Conservation (phyloP, 805 yeast genomes). For the Saturnispora hagleri region DNA sequence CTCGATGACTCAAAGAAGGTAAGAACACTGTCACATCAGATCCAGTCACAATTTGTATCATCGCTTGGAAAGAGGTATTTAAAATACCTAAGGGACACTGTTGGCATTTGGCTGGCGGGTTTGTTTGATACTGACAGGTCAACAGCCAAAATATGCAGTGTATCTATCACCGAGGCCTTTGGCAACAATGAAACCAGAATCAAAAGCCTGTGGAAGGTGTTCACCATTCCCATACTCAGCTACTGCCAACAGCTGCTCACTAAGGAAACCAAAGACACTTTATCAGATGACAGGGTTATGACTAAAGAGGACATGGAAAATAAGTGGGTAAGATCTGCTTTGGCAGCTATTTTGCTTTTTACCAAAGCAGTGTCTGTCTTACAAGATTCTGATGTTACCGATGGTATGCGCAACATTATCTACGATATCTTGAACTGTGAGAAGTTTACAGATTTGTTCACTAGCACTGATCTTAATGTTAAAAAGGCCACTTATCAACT, state of each 20-base stretch:
- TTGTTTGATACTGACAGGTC: constrained; percentile 57
- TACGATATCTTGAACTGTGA: constrained; percentile 33
- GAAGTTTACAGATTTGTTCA: constrained; percentile 36
- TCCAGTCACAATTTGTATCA: constrained; percentile 48
- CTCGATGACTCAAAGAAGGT: constrained; percentile 62
- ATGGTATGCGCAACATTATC: constrained; percentile 17
- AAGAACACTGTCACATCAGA: constrained; percentile 51
- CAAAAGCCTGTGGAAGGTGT: constrained; percentile 50
- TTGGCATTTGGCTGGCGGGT: constrained; percentile 70
- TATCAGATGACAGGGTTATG: constrained; percentile 68
- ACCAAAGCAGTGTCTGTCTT: constrained; percentile 16
- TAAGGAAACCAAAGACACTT: constrained; percentile 49
- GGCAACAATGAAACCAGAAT: constrained; percentile 44
- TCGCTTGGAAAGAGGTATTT: constrained; percentile 46
- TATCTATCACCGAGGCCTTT: constrained; percentile 46
- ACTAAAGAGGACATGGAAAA: constrained; percentile 55
- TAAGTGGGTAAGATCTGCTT: constrained; percentile 52
- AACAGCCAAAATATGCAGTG: constrained; percentile 43
- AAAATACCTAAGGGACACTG: constrained; percentile 58
- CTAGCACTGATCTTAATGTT: constrained; percentile 32
- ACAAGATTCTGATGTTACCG: constrained; percentile 10
- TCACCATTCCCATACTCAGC: constrained; percentile 46
- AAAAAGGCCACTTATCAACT: constrained; percentile 34
- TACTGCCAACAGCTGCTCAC: constrained; percentile 44
- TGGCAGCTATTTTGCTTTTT: constrained; percentile 42